Evolutionary conservation across 768 basidiomycete genomes (phyloP), one percentile per base, ranked within the genome.

Genomic region (Tulasnella sp.): DNA sequence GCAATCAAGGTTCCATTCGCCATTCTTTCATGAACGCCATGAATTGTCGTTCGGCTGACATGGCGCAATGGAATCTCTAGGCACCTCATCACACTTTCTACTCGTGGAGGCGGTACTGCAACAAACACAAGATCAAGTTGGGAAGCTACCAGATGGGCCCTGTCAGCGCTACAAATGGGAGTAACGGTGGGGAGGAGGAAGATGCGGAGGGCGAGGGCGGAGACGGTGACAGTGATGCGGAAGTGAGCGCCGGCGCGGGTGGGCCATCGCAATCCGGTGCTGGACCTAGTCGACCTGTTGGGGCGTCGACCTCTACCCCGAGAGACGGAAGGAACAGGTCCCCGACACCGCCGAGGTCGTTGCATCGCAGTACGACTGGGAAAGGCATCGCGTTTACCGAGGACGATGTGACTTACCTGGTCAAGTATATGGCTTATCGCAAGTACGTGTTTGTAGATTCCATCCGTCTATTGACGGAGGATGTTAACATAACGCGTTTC

Each of bases 71-170:
- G 32, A 29, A n/a, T 67, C 1, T 73, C 52, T 75, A 91, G 89
- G 92, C 92, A 34, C 92, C 92, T 19, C 92, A 94, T 79, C 92
- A 94, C 80, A 93, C 92, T 90, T 94, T 94, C 78, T 94, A 92
- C 78, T 94, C 92, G 0, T 94, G 92, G 92, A 86, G 92, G 44
- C 87, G 92, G 59, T 94, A 94, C 77, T 94, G 92, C 81, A 94
- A 94, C 78, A 94, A 94, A 77, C 92, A 94, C 78, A 91, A 94
- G 79, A 94, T 94, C 66, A 88, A 90, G n/a, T 83, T 94, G 0
- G 90, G 91, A 32, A 91, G 91, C 1, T 94, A 94, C 76, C 82
- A 86, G 9, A 93, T 94, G 92, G 47, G n/a, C 12, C 29, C 64
- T n/a, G 41, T 72, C 6, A 36, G 40, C 26, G 16, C n/a, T 32